Evolutionary conservation across 768 basidiomycete genomes (phyloP).

Genomic region (Boletus pseudopeckii): DNA sequence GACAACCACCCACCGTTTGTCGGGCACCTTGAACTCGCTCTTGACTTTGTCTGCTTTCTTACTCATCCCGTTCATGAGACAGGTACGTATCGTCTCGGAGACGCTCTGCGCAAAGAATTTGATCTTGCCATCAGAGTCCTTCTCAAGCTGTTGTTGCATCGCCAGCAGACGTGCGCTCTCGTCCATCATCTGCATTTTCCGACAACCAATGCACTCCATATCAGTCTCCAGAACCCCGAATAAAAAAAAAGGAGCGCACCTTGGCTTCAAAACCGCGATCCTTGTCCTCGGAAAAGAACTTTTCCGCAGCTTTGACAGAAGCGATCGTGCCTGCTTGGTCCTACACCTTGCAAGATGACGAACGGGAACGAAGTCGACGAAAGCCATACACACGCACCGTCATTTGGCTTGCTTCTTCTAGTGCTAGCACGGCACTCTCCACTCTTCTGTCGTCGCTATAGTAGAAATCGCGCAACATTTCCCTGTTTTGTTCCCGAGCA

Average conservation of each 20-base stretch:
- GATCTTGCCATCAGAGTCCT: slow-evolving; percentile 76
- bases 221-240: too few relatives aligned
- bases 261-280: slow-evolving; percentile 88
- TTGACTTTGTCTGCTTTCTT: slow-evolving; percentile 90
- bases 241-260: slow-evolving; percentile 39
- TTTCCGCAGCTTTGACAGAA: slow-evolving; percentile 78
- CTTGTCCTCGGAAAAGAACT: slow-evolving; percentile 94
- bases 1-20: slow-evolving; percentile 68
- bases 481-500: slow-evolving; percentile 83
- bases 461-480: slow-evolving; percentile 93
- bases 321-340: slow-evolving; percentile 68
- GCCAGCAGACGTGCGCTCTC: slow-evolving; percentile 75
- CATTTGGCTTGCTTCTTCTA: slow-evolving; percentile 77
- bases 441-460: slow-evolving; percentile 95
- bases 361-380: not conserved
- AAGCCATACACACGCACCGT: slow-evolving; percentile 41
- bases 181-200: slow-evolving; percentile 79
- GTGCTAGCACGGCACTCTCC: slow-evolving; percentile 84
- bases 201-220: not conserved
- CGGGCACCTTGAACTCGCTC: slow-evolving; percentile 89
- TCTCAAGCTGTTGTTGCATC: slow-evolving; percentile 84
- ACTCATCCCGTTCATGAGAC: slow-evolving; percentile 72
- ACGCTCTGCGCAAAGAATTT: slow-evolving; percentile 80
- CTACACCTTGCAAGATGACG: slow-evolving; percentile 38
- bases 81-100: slow-evolving; percentile 79